Evolutionary conservation across 495 filamentous ascomycete genomes (phyloP).

Genomic region (Darksidea phi): DNA sequence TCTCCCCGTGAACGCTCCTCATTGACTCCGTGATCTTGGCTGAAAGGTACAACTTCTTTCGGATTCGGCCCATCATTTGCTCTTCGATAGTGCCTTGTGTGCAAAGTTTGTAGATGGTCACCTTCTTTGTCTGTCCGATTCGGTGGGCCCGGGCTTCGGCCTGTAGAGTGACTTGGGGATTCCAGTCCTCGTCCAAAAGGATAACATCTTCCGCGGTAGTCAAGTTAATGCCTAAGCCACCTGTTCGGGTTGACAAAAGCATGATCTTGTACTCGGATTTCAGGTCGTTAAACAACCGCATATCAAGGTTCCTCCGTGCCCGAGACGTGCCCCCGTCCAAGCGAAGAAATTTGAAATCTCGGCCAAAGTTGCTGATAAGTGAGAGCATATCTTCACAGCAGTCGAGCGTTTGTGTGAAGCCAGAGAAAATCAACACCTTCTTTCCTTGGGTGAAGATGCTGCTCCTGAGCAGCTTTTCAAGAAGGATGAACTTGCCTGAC

Average conservation of each 20-base stretch:
- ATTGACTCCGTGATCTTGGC: slow-evolving; percentile 61
- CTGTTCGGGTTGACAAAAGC: slow-evolving; percentile 63
- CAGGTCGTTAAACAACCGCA: slow-evolving; percentile 57
- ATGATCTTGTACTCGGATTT: slow-evolving; percentile 56
- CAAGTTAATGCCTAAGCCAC: slow-evolving; percentile 64
- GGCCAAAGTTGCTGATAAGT: slow-evolving; percentile 50
- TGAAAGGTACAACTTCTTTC: slow-evolving; percentile 67
- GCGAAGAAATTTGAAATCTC: slow-evolving; percentile 52
- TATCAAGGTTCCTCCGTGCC: slow-evolving; percentile 57
- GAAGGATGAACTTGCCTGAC: slow-evolving; percentile 64
- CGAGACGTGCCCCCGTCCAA: slow-evolving; percentile 58
- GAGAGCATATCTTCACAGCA: slow-evolving; percentile 58
- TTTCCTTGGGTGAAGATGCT: slow-evolving; percentile 57
- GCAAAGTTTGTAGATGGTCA: slow-evolving; percentile 59
- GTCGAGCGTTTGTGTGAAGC: slow-evolving; percentile 60
- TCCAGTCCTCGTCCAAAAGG: slow-evolving; percentile 68
- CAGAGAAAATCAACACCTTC: slow-evolving; percentile 64
- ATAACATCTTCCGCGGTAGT: slow-evolving; percentile 60
- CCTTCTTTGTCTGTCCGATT: slow-evolving; percentile 58
- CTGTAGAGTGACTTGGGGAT: slow-evolving; percentile 61
- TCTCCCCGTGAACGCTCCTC: slow-evolving; percentile 51
- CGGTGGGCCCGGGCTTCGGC: slow-evolving; percentile 61
- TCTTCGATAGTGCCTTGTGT: slow-evolving; percentile 62
- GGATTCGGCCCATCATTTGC: slow-evolving; percentile 62
- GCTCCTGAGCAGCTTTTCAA: slow-evolving; percentile 60